Evolutionary conservation across 495 filamentous ascomycete species (phyloP).

Genomic region (Tuber melanosporum): DNA sequence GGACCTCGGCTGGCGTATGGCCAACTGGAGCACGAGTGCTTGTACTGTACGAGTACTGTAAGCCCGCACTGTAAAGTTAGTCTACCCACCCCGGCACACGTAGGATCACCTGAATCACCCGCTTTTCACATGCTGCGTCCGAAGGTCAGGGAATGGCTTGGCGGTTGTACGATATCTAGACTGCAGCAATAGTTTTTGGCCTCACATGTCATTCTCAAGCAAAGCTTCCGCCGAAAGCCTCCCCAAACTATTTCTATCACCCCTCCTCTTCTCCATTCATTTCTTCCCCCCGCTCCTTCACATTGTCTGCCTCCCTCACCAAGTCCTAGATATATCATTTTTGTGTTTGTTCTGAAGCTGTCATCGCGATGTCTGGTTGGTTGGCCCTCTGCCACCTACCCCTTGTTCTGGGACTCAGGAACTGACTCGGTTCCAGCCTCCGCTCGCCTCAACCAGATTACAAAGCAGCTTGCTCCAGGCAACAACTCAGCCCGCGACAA

Average conservation of each 20-base stretch:
- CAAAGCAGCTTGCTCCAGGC: conserved; percentile 53
- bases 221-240: not conserved
- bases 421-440: conserved; percentile 19
- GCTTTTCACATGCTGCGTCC: not conserved
- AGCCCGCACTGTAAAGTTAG: not conserved
- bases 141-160: not conserved
- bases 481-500: conserved; percentile 48
- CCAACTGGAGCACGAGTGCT: not conserved
- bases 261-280: not conserved
- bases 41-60: not conserved
- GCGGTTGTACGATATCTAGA: too few relatives aligned
- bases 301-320: not conserved
- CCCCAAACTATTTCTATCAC: not conserved
- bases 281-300: not conserved
- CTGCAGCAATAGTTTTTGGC: not conserved
- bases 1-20: not conserved
- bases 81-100: not conserved
- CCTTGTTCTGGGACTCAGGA: not conserved
- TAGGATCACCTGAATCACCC: not conserved
- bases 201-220: not conserved
- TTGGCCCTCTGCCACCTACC: not conserved
- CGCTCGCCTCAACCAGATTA: conserved; percentile 57
- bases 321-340: not conserved
- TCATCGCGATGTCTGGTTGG: not conserved
- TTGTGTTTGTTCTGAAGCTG: not conserved